These are phyloP conservation scores for Suillus tomentosus DNA, from an alignment of 768 basidiomycete genomes.

Conservation along the genomic window DNA sequence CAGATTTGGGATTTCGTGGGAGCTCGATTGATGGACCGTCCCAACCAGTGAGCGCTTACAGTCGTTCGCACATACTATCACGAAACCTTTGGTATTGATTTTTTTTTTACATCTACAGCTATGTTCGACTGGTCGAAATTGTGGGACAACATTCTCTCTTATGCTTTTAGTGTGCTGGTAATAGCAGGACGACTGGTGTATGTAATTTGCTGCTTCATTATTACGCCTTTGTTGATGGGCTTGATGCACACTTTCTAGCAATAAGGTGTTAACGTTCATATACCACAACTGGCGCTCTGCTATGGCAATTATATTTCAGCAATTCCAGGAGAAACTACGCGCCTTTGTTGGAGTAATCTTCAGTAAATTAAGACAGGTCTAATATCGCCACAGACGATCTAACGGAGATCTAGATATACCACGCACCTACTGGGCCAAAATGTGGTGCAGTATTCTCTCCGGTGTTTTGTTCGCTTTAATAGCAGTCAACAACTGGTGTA, in stretches of 20 bases:
- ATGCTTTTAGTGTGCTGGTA: neutral
- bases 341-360: no score
- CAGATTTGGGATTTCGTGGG: neutral
- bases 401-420: neutral
- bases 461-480: neutral
- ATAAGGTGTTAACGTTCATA: no score
- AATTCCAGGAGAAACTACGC: no score
- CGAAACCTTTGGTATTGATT: neutral
- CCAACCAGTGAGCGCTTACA: neutral
- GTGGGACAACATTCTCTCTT: neutral
- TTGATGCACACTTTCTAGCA: no score
- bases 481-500: slow-evolving; percentile 3
- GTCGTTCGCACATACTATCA: neutral
- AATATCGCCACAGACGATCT: neutral
- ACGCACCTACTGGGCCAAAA: neutral
- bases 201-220: no score
- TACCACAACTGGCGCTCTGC: no score
- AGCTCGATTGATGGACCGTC: neutral
- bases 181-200: no score
- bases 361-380: no score
- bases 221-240: no score
- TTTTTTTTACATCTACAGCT: neutral
- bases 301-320: no score
- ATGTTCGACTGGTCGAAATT: neutral
- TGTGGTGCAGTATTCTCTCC: neutral